Conservation (phyloP, 352 stramenopile genomes). For the Elongisporangium anandrum region DNA sequence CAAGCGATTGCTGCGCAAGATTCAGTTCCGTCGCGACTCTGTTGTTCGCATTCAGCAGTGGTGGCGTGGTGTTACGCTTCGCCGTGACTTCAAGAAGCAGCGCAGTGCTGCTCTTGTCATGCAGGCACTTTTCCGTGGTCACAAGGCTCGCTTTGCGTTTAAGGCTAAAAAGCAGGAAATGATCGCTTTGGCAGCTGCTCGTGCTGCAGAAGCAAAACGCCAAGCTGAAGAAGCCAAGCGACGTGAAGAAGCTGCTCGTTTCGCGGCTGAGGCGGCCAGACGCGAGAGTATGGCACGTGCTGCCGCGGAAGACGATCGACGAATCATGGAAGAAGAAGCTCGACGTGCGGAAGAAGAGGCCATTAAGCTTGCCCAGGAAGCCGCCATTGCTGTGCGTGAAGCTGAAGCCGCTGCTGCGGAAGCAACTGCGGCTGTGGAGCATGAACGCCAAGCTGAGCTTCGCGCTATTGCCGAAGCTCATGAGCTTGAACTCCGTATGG, state of each 20-base stretch:
- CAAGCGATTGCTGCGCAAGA: conserved; percentile 42
- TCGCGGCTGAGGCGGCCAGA: conserved; percentile 48
- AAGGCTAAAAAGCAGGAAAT: conserved; percentile 86
- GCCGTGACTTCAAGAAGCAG: conserved; percentile 81
- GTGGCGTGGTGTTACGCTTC: conserved; percentile 73
- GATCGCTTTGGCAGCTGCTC: conserved; percentile 68
- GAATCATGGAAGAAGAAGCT: conserved; percentile 71
- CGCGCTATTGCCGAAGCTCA: conserved; percentile 73
- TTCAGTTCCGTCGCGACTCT: conserved; percentile 56
- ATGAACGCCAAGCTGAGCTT: conserved; percentile 78
- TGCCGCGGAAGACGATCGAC: conserved; percentile 51
- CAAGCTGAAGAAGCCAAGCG: conserved; percentile 83
- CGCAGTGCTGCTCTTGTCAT: conserved; percentile 65
- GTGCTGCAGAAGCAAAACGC: conserved; percentile 63
- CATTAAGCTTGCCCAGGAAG: conserved; percentile 48
- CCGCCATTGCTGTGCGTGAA: conserved; percentile 52
- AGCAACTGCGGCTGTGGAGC: conserved; percentile 67
- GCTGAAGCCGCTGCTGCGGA: conserved; percentile 67
- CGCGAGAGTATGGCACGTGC: conserved; percentile 51
- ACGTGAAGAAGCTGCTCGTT: conserved; percentile 63
- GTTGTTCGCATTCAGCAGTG: conserved; percentile 78
- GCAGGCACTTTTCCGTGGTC: conserved; percentile 77
- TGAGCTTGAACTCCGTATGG: conserved; percentile 55
- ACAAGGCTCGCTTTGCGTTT: conserved; percentile 63
- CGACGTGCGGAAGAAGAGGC: conserved; percentile 56